Conservation (phyloP, 331 rosid genomes). For the Dryas integrifolia region DNA sequence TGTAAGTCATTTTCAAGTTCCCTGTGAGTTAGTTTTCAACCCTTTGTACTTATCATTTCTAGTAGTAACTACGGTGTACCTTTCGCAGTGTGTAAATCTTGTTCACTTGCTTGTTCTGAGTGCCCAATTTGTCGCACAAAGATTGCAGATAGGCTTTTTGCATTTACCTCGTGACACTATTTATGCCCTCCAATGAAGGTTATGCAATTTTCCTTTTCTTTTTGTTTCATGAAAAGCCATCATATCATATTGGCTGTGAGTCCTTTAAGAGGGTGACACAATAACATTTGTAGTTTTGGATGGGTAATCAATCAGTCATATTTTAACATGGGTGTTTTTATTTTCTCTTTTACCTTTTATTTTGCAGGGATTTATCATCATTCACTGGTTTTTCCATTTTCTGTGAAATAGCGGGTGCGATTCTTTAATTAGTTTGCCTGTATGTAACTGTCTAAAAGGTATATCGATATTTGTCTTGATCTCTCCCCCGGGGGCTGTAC, state of each 20-base stretch:
- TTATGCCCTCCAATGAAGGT: conserved; percentile 44
- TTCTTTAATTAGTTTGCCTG: conserved; percentile 80
- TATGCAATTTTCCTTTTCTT: conserved; percentile 6
- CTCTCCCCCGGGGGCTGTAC: conserved; percentile 49
- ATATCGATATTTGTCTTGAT: conserved; percentile 37
- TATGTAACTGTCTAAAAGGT: conserved; percentile 57
- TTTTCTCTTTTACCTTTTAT: conserved; percentile 10
- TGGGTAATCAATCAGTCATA: background rate
- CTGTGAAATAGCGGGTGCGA: conserved; percentile 41
- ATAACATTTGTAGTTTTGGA: background rate
- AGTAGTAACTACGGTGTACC: conserved; percentile 17
- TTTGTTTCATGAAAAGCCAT: too few relatives aligned
- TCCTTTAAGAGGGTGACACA: background rate
- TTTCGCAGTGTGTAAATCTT: conserved; percentile 92
- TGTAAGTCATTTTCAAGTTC: conserved; percentile 51
- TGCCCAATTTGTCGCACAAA: conserved; percentile 96
- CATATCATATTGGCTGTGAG: background rate
- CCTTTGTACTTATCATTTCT: background rate
- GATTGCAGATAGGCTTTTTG: conserved; percentile 95
- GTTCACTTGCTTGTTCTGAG: conserved; percentile 96
- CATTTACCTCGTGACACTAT: conserved; percentile 67
- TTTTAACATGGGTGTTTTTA: background rate
- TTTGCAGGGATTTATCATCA: conserved; percentile 49
- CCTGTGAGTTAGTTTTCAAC: background rate
- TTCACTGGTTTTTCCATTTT: conserved; percentile 27